A percentile compares a stretch with the other conserved stretches of the same genome.
Conservation (phyloP, 805 yeast genomes). For the Saccharomycopsis sp. region DNA sequence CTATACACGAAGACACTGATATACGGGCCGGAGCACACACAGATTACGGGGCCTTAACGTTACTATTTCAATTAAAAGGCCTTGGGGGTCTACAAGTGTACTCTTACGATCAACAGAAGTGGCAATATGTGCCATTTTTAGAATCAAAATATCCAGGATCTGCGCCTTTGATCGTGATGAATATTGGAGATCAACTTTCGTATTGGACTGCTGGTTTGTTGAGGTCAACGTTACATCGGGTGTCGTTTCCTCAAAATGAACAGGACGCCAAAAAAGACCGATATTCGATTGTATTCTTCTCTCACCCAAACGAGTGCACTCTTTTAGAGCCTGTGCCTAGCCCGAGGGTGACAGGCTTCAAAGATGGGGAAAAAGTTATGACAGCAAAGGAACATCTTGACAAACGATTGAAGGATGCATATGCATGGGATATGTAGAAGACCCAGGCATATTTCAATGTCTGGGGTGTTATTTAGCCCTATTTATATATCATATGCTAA, state of each 20-base stretch:
- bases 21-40: slow-evolving; percentile 82
- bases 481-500: not conserved
- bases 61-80: slow-evolving; percentile 58
- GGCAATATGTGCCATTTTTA: slow-evolving; percentile 66
- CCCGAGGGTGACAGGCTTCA: slow-evolving; percentile 28
- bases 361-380: not conserved
- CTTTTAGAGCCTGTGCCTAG: slow-evolving; percentile 66
- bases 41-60: slow-evolving; percentile 71
- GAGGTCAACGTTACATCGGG: slow-evolving; percentile 69
- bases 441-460: too few relatives aligned
- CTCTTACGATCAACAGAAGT: slow-evolving; percentile 50
- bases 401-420: not conserved
- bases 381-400: not conserved
- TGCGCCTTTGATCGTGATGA: slow-evolving; percentile 73
- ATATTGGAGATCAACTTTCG: slow-evolving; percentile 69
- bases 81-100: slow-evolving; percentile 68
- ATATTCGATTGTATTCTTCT: slow-evolving; percentile 71
- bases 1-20: slow-evolving; percentile 42
- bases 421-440: not conserved
- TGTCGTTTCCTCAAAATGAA: slow-evolving; percentile 49
- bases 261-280: slow-evolving; percentile 53
- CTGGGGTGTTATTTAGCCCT: too few relatives aligned
- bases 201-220: slow-evolving; percentile 76
- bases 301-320: slow-evolving; percentile 65
- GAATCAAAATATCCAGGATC: slow-evolving; percentile 35